Conservation (phyloP, 805 yeast species). For the Hanseniaspora meyeri region DNA sequence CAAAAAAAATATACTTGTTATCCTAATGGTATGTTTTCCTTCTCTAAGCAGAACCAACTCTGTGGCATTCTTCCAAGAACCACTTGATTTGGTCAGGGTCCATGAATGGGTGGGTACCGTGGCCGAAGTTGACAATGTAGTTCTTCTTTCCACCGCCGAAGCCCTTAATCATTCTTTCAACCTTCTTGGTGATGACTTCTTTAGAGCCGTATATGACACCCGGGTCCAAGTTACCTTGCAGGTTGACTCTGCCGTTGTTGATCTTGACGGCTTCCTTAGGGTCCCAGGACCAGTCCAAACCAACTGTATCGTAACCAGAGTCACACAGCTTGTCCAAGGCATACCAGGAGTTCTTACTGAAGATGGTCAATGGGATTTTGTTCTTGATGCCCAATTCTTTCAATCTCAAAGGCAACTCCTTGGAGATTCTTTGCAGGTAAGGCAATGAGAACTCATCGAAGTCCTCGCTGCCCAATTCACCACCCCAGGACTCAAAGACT, state of each 20-base stretch:
- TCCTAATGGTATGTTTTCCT: neutral
- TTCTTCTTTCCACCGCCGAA: constrained; percentile 90
- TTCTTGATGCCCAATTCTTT: constrained; percentile 59
- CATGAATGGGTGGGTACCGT: constrained; percentile 97
- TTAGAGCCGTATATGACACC: constrained; percentile 85
- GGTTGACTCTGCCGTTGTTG: constrained; percentile 60
- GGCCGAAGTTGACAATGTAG: constrained; percentile 92
- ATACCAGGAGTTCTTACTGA: constrained; percentile 96
- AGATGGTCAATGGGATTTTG: constrained; percentile 72
- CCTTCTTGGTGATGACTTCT: constrained; percentile 67
- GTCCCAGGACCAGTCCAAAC: constrained; percentile 81
- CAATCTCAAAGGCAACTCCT: constrained; percentile 55
- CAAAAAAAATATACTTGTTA: neutral
- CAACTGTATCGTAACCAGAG: constrained; percentile 73
- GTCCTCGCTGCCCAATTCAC: constrained; percentile 84
- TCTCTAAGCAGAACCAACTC: constrained; percentile 44
- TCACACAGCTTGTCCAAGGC: constrained; percentile 77
- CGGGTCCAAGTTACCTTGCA: constrained; percentile 95
- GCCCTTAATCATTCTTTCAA: constrained; percentile 74
- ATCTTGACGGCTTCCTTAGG: constrained; percentile 75
- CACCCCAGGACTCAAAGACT: constrained; percentile 96
- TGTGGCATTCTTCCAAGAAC: constrained; percentile 78
- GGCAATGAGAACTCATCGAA: constrained; percentile 84
- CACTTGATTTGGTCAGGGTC: constrained; percentile 77
- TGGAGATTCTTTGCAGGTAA: constrained; percentile 64